phyloP scores from a whole-genome alignment of 768 basidiomycete genomes.

The Clitopilus hobsonii region DNA sequence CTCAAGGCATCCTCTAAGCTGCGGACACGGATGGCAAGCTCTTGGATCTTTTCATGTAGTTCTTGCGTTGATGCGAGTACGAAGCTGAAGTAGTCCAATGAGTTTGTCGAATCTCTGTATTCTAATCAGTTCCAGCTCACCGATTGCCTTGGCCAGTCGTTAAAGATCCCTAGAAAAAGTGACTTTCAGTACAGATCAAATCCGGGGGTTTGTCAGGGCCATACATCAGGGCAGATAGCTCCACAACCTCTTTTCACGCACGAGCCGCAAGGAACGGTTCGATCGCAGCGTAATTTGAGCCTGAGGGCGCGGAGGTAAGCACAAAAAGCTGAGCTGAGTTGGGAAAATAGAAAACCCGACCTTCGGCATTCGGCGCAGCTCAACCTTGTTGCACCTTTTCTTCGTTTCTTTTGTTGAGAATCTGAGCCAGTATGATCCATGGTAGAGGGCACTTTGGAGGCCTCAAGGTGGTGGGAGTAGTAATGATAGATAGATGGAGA shows the following conservation, averaged over 20 bases:
- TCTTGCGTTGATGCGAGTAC: constrained; percentile 79
- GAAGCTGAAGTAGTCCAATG: constrained; percentile 39
- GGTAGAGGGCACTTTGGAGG: not conserved
- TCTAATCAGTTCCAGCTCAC: constrained; percentile 24
- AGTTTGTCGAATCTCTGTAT: constrained; percentile 2
- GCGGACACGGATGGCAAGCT: constrained; percentile 68
- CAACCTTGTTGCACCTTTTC: constrained; percentile 70
- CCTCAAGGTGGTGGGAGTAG: not conserved
- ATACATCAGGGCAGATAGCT: constrained; percentile 77
- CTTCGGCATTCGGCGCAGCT: constrained; percentile 81
- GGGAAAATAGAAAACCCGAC: constrained; percentile 25
- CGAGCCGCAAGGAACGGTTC: constrained; percentile 71
- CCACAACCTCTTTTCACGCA: constrained; percentile 79
- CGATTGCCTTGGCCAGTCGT: constrained; percentile 83
- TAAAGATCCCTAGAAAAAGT: constrained; percentile 50
- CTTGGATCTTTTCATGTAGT: constrained; percentile 76
- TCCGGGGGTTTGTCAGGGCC: constrained; percentile 16
- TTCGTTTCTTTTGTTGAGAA: constrained; percentile 41
- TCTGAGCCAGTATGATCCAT: not conserved
- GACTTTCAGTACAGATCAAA: not conserved
- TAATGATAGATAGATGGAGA: not conserved
- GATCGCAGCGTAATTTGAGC: constrained; percentile 71
- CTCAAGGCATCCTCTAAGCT: constrained; percentile 73
- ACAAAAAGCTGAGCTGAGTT: constrained; percentile 1
- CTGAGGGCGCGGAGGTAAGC: constrained; percentile 24